phyloP scores from a whole-genome alignment of 306 rosid species.

The Prinsepia uniflora region DNA sequence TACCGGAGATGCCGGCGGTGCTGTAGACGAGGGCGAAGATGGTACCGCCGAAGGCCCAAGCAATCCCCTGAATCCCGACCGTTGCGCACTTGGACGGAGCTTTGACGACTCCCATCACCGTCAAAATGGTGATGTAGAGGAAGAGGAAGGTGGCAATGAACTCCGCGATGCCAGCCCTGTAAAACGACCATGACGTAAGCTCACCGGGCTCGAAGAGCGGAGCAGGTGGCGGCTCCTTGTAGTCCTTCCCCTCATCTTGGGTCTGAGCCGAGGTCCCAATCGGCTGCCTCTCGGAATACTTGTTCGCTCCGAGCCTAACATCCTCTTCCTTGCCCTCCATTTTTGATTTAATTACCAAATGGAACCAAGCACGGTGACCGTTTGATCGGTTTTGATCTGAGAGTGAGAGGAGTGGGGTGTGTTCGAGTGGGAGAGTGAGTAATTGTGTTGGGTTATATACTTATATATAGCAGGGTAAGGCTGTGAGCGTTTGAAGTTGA shows the following conservation, averaged over 20 bases:
- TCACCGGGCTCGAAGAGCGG: constrained; percentile 73
- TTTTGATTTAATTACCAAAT: background rate
- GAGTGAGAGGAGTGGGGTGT: background rate
- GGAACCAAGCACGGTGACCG: background rate
- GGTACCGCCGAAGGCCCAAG: constrained; percentile 96
- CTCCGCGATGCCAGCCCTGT: constrained; percentile 58
- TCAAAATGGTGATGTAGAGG: constrained; percentile 48
- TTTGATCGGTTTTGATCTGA: background rate
- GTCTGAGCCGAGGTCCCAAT: constrained; percentile 65
- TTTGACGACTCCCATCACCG: constrained; percentile 48
- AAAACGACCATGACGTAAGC: constrained; percentile 76
- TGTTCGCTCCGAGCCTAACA: constrained; percentile 81
- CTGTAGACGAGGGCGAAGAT: constrained; percentile 92
- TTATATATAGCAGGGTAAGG: background rate
- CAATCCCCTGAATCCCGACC: constrained; percentile 65
- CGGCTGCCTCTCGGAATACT: constrained; percentile 80
- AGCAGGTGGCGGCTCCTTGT: constrained; percentile 60
- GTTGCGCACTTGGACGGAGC: constrained; percentile 31
- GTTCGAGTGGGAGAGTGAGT: constrained; percentile 1
- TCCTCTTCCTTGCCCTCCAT: constrained; percentile 92
- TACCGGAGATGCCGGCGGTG: constrained; percentile 93
- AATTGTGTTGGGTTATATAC: constrained; percentile 7
- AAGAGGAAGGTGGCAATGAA: constrained; percentile 54
- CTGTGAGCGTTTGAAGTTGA: background rate
- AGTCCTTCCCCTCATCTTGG: constrained; percentile 68